Evolutionary conservation across 148 eudicot species (phyloP).

Genomic region (Fallopia convolvulus): DNA sequence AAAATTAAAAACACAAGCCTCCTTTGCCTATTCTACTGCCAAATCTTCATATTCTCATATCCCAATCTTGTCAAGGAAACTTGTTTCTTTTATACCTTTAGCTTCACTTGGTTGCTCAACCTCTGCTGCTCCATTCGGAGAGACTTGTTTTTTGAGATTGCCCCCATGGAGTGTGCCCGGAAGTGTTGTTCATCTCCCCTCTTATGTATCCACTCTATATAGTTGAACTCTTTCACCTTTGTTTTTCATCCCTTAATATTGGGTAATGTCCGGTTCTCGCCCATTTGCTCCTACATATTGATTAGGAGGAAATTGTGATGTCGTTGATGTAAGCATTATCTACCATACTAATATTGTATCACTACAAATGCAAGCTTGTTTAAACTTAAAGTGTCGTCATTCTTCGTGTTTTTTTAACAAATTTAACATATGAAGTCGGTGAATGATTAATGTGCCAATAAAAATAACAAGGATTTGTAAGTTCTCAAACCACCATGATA

Average conservation of each 20-base stretch:
- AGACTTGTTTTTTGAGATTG: not conserved
- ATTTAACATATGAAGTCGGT: not conserved
- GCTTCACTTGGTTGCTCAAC: not conserved
- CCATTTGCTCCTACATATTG: not conserved
- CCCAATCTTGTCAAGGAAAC: not conserved
- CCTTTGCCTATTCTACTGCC: not conserved
- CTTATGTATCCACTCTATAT: not conserved
- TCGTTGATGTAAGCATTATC: not conserved
- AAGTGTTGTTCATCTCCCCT: not conserved
- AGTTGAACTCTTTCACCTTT: not conserved
- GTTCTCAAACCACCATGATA: not conserved
- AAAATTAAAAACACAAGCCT: too few species aligned
- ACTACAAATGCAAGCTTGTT: not conserved
- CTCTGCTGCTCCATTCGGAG: not conserved
- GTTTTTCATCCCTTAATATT: not conserved
- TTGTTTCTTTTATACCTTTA: not conserved
- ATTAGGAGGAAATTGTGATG: not conserved
- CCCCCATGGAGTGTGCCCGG: not conserved
- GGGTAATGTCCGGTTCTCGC: not conserved
- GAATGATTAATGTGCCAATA: not conserved
- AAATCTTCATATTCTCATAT: not conserved
- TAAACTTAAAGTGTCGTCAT: not conserved
- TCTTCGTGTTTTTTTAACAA: not conserved
- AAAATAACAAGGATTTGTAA: not conserved
- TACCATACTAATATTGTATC: not conserved